phyloP scores from a whole-genome alignment of 192 early-diverging fungal species.

The Backusella psychrophila region DNA sequence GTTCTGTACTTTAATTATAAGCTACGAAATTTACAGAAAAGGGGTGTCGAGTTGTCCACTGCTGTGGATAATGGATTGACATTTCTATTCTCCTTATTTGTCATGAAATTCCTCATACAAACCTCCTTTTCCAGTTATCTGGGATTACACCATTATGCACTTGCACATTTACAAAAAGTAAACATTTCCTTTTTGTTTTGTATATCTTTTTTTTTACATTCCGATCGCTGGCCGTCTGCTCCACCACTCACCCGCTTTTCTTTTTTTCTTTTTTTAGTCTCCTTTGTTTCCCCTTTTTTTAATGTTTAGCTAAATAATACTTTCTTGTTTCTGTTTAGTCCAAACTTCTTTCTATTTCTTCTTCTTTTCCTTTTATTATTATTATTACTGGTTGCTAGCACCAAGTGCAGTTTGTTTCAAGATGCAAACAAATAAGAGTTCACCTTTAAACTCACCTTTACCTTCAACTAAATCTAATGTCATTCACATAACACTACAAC shows the following conservation, averaged over 20 bases:
- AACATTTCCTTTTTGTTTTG: neutral
- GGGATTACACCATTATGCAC: neutral
- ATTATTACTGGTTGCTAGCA: neutral
- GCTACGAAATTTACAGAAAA: neutral
- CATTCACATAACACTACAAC: slow-evolving; percentile 7
- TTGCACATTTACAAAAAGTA: neutral
- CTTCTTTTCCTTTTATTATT: neutral
- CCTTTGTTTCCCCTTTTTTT: neutral
- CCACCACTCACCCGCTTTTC: neutral
- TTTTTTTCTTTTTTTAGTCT: slow-evolving; percentile 4
- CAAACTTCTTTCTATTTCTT: neutral
- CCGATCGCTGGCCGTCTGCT: neutral
- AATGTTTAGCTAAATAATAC: neutral
- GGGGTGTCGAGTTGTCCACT: neutral
- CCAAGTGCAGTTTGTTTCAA: neutral
- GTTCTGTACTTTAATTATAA: neutral
- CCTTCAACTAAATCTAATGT: slow-evolving; percentile 1
- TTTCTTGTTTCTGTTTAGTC: neutral
- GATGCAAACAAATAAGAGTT: neutral
- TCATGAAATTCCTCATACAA: neutral
- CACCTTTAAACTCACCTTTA: slow-evolving; percentile 7
- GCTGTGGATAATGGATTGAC: neutral
- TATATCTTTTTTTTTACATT: neutral
- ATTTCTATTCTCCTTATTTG: neutral
- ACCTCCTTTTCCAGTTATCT: neutral